Conservation (phyloP, 2,329 filamentous ascomycete genomes). For the Paracoccidioides lutzii region DNA sequence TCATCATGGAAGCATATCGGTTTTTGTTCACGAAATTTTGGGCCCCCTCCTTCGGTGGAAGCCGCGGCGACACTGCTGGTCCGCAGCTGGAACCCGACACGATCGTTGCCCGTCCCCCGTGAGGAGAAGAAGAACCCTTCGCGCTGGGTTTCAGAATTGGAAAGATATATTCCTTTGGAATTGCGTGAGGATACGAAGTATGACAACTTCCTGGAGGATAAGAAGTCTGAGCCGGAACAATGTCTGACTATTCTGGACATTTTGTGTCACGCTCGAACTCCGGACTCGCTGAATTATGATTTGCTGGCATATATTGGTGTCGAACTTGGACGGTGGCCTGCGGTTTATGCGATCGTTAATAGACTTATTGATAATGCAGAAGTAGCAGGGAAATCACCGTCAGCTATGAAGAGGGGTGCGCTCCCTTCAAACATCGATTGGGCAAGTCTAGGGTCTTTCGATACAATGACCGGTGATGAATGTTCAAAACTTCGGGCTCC, state of each 20-base stretch:
- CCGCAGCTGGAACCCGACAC: slow-evolving; percentile 2
- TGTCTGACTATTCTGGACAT: slow-evolving; percentile 21
- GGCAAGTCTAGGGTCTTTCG: slow-evolving; percentile 17
- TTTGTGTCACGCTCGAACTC: slow-evolving; percentile 16
- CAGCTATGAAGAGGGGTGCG: slow-evolving; percentile 7
- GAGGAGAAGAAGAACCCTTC: slow-evolving; percentile 15
- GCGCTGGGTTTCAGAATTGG: slow-evolving; percentile 25
- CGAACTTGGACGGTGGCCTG: slow-evolving; percentile 27
- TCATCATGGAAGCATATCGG: background rate
- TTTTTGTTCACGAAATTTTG: background rate
- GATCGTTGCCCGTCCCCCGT: slow-evolving; percentile 12
- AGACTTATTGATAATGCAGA: slow-evolving; percentile 28
- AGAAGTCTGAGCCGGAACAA: slow-evolving; percentile 11
- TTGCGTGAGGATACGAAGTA: slow-evolving; percentile 10
- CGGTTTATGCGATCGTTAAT: slow-evolving; percentile 27
- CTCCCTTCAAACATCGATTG: slow-evolving; percentile 21
- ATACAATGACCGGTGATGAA: slow-evolving; percentile 17
- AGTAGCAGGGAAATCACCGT: slow-evolving; percentile 14
- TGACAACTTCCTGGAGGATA: slow-evolving; percentile 4
- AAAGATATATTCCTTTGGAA: slow-evolving; percentile 21
- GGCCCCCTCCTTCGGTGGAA: background rate
- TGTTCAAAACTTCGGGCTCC: background rate
- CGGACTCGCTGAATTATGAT: slow-evolving; percentile 20
- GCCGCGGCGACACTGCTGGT: slow-evolving; percentile 1
- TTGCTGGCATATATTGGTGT: slow-evolving; percentile 30